A percentile compares a stretch with the other conserved stretches of the same genome.
Evolutionary conservation across 441 rosid species (phyloP).

Genomic region (Cnidoscolus chayamansa): DNA sequence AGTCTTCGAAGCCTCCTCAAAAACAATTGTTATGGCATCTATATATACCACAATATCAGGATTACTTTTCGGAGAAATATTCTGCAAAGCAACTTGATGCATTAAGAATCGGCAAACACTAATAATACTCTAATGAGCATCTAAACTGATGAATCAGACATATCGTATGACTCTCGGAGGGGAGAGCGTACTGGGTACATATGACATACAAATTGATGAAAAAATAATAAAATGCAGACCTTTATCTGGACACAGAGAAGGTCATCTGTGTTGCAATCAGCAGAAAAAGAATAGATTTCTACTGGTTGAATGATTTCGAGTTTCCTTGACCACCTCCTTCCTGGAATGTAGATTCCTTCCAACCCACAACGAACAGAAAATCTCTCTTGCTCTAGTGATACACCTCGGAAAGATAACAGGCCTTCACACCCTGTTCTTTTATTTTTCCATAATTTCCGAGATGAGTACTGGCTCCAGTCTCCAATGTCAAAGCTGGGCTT

Average conservation of each 20-base stretch:
- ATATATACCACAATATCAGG: constrained; percentile 72
- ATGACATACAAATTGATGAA: too few relatives aligned
- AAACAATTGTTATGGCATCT: constrained; percentile 86
- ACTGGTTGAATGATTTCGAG: constrained; percentile 90
- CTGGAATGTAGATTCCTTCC: constrained; percentile 90
- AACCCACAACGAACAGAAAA: constrained; percentile 96
- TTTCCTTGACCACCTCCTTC: constrained; percentile 94
- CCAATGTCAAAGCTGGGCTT: constrained; percentile 79
- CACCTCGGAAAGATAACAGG: constrained; percentile 83
- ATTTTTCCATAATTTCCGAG: constrained; percentile 33
- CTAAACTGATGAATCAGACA: constrained; percentile 2
- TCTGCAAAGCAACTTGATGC: constrained; percentile 48
- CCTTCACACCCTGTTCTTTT: constrained; percentile 54
- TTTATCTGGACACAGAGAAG: constrained; percentile 95
- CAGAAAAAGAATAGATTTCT: constrained; percentile 75
- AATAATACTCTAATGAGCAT: background rate
- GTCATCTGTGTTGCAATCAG: constrained; percentile 93
- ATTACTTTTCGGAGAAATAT: constrained; percentile 66
- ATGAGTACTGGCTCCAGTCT: constrained; percentile 53
- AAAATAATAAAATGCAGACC: constrained; percentile 42
- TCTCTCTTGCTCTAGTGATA: constrained; percentile 78
- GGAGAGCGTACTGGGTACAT: background rate
- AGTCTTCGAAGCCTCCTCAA: constrained; percentile 75
- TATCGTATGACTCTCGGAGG: background rate
- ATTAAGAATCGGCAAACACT: constrained; percentile 2